Evolutionary conservation across 495 filamentous ascomycete species (phyloP).

Genomic region (Xylaria curta): DNA sequence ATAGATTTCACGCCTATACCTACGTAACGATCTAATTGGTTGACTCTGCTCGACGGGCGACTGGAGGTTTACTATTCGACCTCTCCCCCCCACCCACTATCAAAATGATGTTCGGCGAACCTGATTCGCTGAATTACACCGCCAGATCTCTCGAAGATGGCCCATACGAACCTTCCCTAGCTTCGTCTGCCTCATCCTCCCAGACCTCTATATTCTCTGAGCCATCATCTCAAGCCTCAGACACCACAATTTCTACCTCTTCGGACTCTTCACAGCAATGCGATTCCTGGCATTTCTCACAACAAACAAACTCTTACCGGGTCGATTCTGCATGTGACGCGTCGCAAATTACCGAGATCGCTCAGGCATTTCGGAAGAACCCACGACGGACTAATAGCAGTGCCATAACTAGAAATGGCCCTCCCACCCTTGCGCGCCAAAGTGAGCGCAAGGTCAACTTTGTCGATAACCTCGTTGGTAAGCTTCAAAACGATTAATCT

Average conservation of each 20-base stretch:
- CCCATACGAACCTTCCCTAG: conserved; percentile 71
- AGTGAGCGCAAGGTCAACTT: conserved; percentile 93
- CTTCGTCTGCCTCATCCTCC: conserved; percentile 75
- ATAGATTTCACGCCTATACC: conserved; percentile 48
- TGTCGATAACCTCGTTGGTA: conserved; percentile 98
- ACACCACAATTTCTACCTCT: conserved; percentile 59
- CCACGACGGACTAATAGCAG: conserved; percentile 74
- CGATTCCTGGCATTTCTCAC: conserved; percentile 44
- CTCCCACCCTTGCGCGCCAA: conserved; percentile 85
- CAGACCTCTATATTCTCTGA: conserved; percentile 82
- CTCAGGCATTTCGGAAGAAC: conserved; percentile 70
- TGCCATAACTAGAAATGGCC: conserved; percentile 63
- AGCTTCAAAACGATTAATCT: conserved; percentile 52
- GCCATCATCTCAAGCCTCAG: conserved; percentile 65
- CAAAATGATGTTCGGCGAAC: conserved; percentile 61
- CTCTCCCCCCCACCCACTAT: conserved; percentile 36
- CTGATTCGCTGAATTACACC: conserved; percentile 54
- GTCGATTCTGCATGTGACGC: conserved; percentile 26
- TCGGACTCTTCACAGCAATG: conserved; percentile 47
- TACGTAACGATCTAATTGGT: conserved; percentile 55
- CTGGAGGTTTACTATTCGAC: conserved; percentile 54
- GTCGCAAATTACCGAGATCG: conserved; percentile 32
- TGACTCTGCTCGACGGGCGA: conserved; percentile 60
- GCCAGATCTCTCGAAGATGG: conserved; percentile 52
- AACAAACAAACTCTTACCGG: conserved; percentile 21